Evolutionary conservation across 2,329 filamentous ascomycete species (phyloP), one percentile per base, ranked within the genome.

Genomic region (Ceratocystiopsis brevicomis): DNA sequence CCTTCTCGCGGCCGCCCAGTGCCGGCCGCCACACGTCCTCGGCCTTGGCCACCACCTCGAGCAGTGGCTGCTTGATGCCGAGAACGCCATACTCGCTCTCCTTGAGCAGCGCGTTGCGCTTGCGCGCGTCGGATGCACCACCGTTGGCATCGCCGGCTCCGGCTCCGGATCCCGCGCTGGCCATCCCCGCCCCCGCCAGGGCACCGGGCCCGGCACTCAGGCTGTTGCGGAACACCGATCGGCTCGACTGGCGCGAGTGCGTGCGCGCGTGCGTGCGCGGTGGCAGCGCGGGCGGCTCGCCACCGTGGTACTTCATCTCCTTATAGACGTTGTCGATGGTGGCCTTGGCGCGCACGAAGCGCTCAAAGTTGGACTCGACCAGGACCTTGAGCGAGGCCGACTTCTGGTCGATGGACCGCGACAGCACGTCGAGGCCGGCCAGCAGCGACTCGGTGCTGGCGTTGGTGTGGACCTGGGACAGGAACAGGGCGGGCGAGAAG

Each of bases 281-380:
- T 21, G 19, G 19, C 19, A 21, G 19, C 12, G 37, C 18, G 15
- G 38, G 60, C 6, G 69, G 67, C 39, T 78, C 74, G 18, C 58
- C 64, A 12, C 76, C 76, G 39, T 72, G 68, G 51, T 66, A 87
- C 68, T 74, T 94, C 90, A 98, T 98, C 60, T 98, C 90, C 48
- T 79, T 92, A 62, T 98, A 98, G 42, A 98, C 90, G 61, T 93
- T 93, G 63, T 98, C 90, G 54, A 98, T 96, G 9, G 88, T 96
- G 16, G 88, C 84, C 60, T 98, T 98, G 38, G 90, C 90, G 49
- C 85, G 81, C 44, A 98, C 90, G 64, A 98, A 98, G 51, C 88
- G 81, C 61, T 98, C 92, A 57, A 98, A 98, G 59, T 98, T 98
- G 50, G 84, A 88, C 60, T 98, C 90, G 19, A 98, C 90, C 16